Percentiles rank a stretch among this genome's conserved stretches.
Conservation (phyloP, 2,329 filamentous ascomycete genomes). For the Stylonectria norvegica region DNA sequence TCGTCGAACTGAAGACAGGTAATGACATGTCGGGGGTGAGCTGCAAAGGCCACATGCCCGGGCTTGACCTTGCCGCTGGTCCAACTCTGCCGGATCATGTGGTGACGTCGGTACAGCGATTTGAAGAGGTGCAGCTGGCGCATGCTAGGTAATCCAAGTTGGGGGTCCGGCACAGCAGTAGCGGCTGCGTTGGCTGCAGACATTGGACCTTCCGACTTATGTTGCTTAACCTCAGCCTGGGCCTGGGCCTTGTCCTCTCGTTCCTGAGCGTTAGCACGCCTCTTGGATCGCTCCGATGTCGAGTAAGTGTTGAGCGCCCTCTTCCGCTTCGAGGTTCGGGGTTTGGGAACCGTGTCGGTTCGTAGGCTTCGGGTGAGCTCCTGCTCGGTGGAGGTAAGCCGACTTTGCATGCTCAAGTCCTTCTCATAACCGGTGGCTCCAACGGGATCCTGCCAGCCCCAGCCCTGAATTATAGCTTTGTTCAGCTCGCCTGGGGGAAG, state of each 20-base stretch:
- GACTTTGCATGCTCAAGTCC: conserved; percentile 65
- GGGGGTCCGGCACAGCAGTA: conserved; percentile 74
- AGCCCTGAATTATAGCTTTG: conserved; percentile 83
- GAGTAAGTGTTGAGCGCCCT: conserved; percentile 45
- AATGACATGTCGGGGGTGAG: conserved; percentile 92
- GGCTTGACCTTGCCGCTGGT: conserved; percentile 82
- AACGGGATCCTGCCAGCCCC: conserved; percentile 93
- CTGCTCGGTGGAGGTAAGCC: conserved; percentile 51
- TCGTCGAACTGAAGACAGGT: conserved; percentile 97
- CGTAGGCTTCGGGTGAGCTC: conserved; percentile 45
- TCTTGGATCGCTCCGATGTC: conserved; percentile 50
- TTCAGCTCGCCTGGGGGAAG: conserved; percentile 80
- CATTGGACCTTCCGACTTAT: conserved; percentile 75
- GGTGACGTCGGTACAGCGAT: conserved; percentile 88
- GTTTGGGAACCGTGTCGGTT: conserved; percentile 41
- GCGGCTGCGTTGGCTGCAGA: conserved; percentile 85
- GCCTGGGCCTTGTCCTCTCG: conserved; percentile 41
- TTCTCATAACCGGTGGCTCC: conserved; percentile 72
- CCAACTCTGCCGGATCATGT: conserved; percentile 89
- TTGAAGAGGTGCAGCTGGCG: conserved; percentile 91
- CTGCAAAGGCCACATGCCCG: conserved; percentile 90
- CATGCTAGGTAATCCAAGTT: conserved; percentile 73
- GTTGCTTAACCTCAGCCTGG: conserved; percentile 41
- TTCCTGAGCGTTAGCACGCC: conserved; percentile 50
- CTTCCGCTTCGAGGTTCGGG: conserved; percentile 56